phyloP scores from a whole-genome alignment of 768 basidiomycete genomes.

The Boletus subcaerulescens region DNA sequence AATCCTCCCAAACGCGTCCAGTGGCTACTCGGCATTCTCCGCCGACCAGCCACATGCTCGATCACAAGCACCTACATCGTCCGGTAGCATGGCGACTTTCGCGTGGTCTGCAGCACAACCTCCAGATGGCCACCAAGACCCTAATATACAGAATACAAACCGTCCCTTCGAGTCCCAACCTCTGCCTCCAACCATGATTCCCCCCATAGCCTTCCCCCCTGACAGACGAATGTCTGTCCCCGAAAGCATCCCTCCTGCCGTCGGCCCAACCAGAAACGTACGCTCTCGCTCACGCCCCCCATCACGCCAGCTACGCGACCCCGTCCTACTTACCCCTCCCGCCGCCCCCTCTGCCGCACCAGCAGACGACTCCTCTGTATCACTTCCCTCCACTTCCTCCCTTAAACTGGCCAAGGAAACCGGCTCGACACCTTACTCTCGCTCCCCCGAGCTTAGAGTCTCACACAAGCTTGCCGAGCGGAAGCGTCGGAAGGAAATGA shows the following conservation, averaged over 20 bases:
- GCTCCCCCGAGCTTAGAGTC: slow-evolving; percentile 90
- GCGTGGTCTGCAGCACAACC: slow-evolving; percentile 61
- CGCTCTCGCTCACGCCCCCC: slow-evolving; percentile 72
- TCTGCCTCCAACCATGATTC: slow-evolving; percentile 49
- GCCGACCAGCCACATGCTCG: slow-evolving; percentile 64
- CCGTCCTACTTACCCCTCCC: slow-evolving; percentile 39
- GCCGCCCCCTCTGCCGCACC: slow-evolving; percentile 34
- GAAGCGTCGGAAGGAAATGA: slow-evolving; percentile 98
- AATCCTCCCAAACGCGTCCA: slow-evolving; percentile 61
- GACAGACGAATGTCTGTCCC: slow-evolving; percentile 81
- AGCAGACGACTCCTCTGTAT: slow-evolving; percentile 41
- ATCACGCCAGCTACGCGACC: slow-evolving; percentile 53
- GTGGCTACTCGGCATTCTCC: slow-evolving; percentile 54
- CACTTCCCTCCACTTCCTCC: slow-evolving; percentile 33
- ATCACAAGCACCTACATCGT: slow-evolving; percentile 52
- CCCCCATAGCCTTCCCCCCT: slow-evolving; percentile 53
- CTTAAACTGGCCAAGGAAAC: slow-evolving; percentile 45
- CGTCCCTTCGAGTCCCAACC: slow-evolving; percentile 50
- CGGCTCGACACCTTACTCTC: slow-evolving; percentile 81
- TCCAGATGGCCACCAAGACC: slow-evolving; percentile 45
- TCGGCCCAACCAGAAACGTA: slow-evolving; percentile 49
- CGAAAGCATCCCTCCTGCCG: slow-evolving; percentile 46
- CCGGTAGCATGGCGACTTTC: slow-evolving; percentile 65
- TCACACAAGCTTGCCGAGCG: slow-evolving; percentile 97
- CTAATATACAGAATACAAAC: slow-evolving; percentile 38